These are phyloP conservation scores for Tulasnella sp. DNA, from an alignment of 768 basidiomycete genomes.

Conservation along the genomic window DNA sequence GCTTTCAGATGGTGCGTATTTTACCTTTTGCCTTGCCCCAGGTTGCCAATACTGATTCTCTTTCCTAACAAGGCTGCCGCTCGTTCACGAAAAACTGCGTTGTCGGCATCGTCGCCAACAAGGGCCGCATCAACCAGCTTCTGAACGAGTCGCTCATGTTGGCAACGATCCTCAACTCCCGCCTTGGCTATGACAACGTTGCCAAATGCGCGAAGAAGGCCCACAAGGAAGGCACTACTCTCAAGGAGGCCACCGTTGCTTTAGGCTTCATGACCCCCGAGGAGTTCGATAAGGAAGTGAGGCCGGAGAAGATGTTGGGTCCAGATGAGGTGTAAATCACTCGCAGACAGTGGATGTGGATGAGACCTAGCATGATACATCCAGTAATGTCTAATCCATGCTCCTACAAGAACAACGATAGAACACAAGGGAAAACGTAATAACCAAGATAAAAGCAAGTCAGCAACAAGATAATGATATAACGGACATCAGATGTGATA, in stretches of 20 bases:
- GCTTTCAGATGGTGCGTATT: conserved; percentile 67
- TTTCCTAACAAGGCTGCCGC: conserved; percentile 46
- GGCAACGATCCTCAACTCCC: conserved; percentile 92
- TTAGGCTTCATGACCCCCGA: conserved; percentile 78
- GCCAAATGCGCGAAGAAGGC: conserved; percentile 99
- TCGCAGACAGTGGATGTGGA: no score
- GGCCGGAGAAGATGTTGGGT: conserved; percentile 81
- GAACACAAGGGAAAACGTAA: no score
- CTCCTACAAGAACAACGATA: no score
- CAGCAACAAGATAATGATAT: no score
- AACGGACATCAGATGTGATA: no score
- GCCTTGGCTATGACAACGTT: conserved; percentile 96
- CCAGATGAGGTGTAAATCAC: conserved; percentile 45
- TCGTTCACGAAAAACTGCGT: conserved; percentile 98
- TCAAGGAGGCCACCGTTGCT: conserved; percentile 88
- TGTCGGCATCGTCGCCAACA: conserved; percentile 91
- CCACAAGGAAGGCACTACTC: conserved; percentile 93
- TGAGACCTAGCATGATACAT: no score
- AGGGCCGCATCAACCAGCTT: conserved; percentile 78
- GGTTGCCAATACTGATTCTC: no score
- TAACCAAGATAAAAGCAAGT: no score
- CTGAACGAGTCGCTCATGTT: conserved; percentile 96
- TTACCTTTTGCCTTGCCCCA: not conserved
- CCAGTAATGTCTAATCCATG: no score
- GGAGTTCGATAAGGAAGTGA: conserved; percentile 90